These are phyloP conservation scores for Carex scoparia DNA, from an alignment of 176 grass and related monocot species.

Conservation along the genomic window DNA sequence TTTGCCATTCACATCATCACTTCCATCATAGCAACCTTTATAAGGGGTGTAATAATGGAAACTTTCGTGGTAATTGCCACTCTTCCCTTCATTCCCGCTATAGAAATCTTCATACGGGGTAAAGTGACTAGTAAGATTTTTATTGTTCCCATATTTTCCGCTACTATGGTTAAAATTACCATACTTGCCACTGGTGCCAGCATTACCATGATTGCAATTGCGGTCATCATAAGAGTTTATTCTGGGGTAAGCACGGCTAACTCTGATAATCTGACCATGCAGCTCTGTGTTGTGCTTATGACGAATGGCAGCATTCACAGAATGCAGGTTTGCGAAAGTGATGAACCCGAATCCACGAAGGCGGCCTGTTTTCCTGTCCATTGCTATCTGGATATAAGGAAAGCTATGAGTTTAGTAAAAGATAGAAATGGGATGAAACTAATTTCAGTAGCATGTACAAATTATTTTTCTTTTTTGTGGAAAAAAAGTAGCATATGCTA, in stretches of 20 bases:
- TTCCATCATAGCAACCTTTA: slow-evolving; percentile 36
- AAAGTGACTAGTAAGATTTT: background rate
- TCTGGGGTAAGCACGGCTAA: slow-evolving; percentile 72
- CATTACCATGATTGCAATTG: slow-evolving; percentile 38
- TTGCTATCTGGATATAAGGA: slow-evolving; percentile 53
- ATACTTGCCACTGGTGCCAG: slow-evolving; percentile 4
- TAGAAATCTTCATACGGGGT: background rate
- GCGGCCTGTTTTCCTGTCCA: slow-evolving; percentile 62
- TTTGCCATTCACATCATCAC: slow-evolving; percentile 17
- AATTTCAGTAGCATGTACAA: background rate
- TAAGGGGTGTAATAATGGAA: background rate
- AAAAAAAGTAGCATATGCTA: too few species aligned
- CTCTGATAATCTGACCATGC: slow-evolving; percentile 66
- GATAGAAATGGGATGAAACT: background rate
- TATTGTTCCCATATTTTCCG: background rate
- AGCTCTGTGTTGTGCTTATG: slow-evolving; percentile 63
- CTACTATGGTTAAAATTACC: background rate
- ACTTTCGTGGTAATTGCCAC: background rate
- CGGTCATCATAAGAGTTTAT: slow-evolving; percentile 46
- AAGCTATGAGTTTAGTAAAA: slow-evolving; percentile 5
- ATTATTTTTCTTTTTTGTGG: background rate
- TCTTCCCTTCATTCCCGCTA: background rate
- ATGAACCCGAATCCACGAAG: slow-evolving; percentile 89
- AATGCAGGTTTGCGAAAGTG: slow-evolving; percentile 54
- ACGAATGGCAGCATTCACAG: slow-evolving; percentile 54